phyloP scores from a whole-genome alignment of 2,329 filamentous ascomycete species.

The Calycina herbarum region DNA sequence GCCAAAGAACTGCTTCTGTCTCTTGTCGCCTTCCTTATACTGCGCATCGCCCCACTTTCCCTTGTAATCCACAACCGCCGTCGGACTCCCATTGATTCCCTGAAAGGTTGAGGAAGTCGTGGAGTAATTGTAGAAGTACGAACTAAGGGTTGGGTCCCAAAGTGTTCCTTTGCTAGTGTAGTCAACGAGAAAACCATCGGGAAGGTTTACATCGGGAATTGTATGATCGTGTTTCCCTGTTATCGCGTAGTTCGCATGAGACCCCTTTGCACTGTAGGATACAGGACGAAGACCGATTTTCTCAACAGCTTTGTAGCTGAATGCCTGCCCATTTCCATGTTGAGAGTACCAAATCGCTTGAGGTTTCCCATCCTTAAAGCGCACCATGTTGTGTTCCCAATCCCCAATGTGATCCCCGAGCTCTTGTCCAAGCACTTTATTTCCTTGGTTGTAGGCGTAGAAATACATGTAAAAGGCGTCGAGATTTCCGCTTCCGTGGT shows the following conservation, averaged over 20 bases:
- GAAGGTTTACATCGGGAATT: conserved; percentile 60
- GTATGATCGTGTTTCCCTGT: conserved; percentile 61
- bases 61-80: conserved; percentile 55
- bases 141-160: conserved; percentile 60
- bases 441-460: conserved; percentile 39
- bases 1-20: conserved; percentile 44
- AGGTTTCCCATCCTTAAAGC: conserved; percentile 58
- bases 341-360: conserved; percentile 62
- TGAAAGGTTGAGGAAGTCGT: conserved; percentile 31
- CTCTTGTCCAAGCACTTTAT: conserved; percentile 35
- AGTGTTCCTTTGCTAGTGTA: conserved; percentile 53
- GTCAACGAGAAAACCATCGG: conserved; percentile 52
- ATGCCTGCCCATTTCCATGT: conserved; percentile 62
- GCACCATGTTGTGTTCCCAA: conserved; percentile 68
- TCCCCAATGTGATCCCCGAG: conserved; percentile 58
- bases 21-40: conserved; percentile 50
- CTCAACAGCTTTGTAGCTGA: conserved; percentile 55
- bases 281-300: conserved; percentile 56
- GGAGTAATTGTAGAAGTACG: conserved; percentile 58
- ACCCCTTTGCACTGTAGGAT: conserved; percentile 58
- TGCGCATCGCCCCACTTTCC: conserved; percentile 64
- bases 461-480: conserved; percentile 41
- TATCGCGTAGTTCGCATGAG: conserved; percentile 65
- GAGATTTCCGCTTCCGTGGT: conserved; percentile 52
- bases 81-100: conserved; percentile 42